phyloP scores from a whole-genome alignment of 2,329 filamentous ascomycete genomes.

The Colletotrichum sp. region DNA sequence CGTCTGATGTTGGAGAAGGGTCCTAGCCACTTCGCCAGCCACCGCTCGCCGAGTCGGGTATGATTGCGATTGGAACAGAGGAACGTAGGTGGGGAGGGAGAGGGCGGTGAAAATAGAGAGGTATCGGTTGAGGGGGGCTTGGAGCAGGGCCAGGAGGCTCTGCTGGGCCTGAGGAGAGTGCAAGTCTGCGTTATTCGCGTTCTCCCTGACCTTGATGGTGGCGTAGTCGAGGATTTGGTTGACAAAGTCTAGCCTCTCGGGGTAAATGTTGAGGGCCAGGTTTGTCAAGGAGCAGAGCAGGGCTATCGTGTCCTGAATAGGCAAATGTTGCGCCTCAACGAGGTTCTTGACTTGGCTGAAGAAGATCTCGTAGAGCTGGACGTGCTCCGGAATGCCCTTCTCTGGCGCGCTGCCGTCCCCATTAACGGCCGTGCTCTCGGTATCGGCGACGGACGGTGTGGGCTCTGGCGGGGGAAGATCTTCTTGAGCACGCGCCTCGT shows the following conservation, averaged over 20 bases:
- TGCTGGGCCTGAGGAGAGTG: constrained; percentile 88
- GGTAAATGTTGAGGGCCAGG: constrained; percentile 94
- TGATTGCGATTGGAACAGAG: constrained; percentile 87
- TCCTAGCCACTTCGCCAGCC: constrained; percentile 85
- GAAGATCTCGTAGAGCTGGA: constrained; percentile 96
- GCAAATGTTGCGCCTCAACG: constrained; percentile 87
- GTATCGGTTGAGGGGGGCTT: constrained; percentile 88
- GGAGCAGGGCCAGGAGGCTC: constrained; percentile 87
- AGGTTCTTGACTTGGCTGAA: constrained; percentile 94
- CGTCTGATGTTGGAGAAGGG: constrained; percentile 82
- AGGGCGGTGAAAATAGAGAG: constrained; percentile 95
- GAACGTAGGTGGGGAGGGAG: constrained; percentile 88
- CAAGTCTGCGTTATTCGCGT: constrained; percentile 92
- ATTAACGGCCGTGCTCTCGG: constrained; percentile 54
- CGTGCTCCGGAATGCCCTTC: constrained; percentile 71
- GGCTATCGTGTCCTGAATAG: constrained; percentile 94
- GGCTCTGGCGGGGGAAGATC: constrained; percentile 27
- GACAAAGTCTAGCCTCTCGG: constrained; percentile 89
- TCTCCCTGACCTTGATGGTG: constrained; percentile 83
- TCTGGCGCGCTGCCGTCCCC: constrained; percentile 38
- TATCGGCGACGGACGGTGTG: constrained; percentile 48
- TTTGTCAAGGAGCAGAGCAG: constrained; percentile 93
- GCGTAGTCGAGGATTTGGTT: constrained; percentile 93
- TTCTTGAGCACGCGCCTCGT: constrained; percentile 2
- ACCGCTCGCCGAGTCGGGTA: constrained; percentile 92